Percentiles rank a stretch among this genome's conserved stretches.
Conservation (phyloP, 345 rosid genomes). For the Litchi chinensis region DNA sequence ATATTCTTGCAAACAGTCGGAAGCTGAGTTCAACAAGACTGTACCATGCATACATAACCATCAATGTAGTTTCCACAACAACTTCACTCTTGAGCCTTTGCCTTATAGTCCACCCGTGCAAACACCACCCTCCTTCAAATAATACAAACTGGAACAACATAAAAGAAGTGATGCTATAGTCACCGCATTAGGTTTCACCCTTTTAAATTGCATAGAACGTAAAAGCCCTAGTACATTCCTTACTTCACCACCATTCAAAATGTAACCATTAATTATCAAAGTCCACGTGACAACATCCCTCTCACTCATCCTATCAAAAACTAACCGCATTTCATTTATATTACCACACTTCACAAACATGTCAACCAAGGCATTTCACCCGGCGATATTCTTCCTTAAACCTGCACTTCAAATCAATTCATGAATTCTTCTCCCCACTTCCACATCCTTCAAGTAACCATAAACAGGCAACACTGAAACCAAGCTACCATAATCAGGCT, state of each 20-base stretch:
- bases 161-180: constrained; percentile 73
- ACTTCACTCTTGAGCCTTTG: constrained; percentile 48
- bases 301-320: constrained; percentile 52
- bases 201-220: constrained; percentile 55
- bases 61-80: constrained; percentile 69
- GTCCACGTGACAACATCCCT: constrained; percentile 75
- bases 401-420: constrained; percentile 42
- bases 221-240: constrained; percentile 47
- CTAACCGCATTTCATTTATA: constrained; percentile 54
- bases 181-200: constrained; percentile 54
- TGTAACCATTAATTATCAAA: constrained; percentile 58
- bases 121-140: constrained; percentile 53
- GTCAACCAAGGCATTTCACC: constrained; percentile 59
- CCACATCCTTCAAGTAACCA: constrained; percentile 58
- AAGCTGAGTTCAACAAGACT: constrained; percentile 53
- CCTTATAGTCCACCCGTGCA: constrained; percentile 80
- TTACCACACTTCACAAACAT: constrained; percentile 69
- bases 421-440: constrained; percentile 58
- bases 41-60: constrained; percentile 87
- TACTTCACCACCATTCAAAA: constrained; percentile 41
- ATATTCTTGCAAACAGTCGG: constrained; percentile 50
- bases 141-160: constrained; percentile 51
- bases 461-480: constrained; percentile 63
- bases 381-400: constrained; percentile 44
- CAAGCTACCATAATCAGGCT: constrained; percentile 49